Percentiles rank a stretch among this genome's conserved stretches.
These are phyloP conservation scores for Pythium apleroticum DNA, from an alignment of 352 stramenopile genomes.

Conservation along the genomic window DNA sequence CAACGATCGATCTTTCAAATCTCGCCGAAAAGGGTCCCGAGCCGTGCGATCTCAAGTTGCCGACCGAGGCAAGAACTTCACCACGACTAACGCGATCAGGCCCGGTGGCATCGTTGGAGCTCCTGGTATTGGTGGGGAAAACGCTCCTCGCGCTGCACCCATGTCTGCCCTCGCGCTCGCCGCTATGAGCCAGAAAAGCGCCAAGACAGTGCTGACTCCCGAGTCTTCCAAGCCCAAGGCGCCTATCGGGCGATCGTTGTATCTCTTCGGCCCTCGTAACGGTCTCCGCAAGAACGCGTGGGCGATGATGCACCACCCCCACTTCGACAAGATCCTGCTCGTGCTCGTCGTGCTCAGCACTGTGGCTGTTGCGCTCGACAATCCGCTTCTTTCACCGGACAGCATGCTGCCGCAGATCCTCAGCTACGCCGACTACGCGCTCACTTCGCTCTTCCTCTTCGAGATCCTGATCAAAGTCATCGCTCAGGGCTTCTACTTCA, in stretches of 20 bases:
- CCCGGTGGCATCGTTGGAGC: neutral
- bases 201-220: constrained; percentile 16
- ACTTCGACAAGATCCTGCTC: constrained; percentile 73
- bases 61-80: neutral
- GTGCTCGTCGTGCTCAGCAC: constrained; percentile 68
- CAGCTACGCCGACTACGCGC: constrained; percentile 43
- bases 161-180: constrained; percentile 29
- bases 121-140: neutral
- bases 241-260: constrained; percentile 33
- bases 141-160: neutral
- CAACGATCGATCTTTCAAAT: neutral
- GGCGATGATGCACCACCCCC: constrained; percentile 42
- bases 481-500: constrained; percentile 58
- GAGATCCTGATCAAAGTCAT: constrained; percentile 84
- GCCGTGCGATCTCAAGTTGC: neutral
- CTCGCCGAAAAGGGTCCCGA: neutral
- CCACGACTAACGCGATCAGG: neutral
- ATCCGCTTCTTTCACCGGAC: constrained; percentile 56
- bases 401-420: constrained; percentile 31
- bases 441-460: constrained; percentile 67
- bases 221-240: constrained; percentile 9
- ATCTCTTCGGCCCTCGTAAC: constrained; percentile 36
- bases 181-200: constrained; percentile 26
- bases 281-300: constrained; percentile 36
- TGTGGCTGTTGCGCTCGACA: constrained; percentile 71